These are phyloP conservation scores for Dictyostelium intermedium DNA, from an alignment of 78 protist genomes.

Conservation along the genomic window DNA sequence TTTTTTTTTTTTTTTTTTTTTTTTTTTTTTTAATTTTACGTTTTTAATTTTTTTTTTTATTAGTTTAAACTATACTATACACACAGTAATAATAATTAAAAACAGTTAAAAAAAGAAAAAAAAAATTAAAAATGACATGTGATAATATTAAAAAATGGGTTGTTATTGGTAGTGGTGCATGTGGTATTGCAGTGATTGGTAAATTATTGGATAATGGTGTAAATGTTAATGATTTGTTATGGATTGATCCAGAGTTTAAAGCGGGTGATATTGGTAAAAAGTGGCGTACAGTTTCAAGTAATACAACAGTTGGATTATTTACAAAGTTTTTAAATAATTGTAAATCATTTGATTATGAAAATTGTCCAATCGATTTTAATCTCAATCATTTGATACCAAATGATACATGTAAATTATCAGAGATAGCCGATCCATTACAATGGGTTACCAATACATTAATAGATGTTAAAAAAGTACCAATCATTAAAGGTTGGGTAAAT, in stretches of 20 bases:
- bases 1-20: not conserved
- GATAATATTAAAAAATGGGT: not conserved
- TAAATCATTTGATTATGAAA: not conserved
- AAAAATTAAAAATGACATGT: not conserved
- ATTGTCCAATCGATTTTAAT: not conserved
- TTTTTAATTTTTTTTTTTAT: not conserved
- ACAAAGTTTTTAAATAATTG: not conserved
- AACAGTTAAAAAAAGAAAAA: too few relatives aligned
- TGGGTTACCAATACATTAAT: not conserved
- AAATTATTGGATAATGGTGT: not conserved
- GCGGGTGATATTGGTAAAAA: not conserved
- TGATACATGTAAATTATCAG: not conserved
- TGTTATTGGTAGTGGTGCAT: not conserved
- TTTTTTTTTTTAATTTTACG: not conserved
- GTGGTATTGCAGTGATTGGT: not conserved
- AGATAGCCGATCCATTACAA: not conserved
- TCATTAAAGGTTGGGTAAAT: not conserved
- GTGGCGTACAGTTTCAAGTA: constrained; percentile 3
- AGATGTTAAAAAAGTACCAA: not conserved
- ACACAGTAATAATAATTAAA: not conserved
- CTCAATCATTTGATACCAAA: not conserved
- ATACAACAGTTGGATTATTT: not conserved
- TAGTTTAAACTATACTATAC: not conserved
- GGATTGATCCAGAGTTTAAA: not conserved
- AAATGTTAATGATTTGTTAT: not conserved